Evolutionary conservation across 176 grass and related monocot genomes (phyloP).

Genomic region (Chrysopogon serrulatus): DNA sequence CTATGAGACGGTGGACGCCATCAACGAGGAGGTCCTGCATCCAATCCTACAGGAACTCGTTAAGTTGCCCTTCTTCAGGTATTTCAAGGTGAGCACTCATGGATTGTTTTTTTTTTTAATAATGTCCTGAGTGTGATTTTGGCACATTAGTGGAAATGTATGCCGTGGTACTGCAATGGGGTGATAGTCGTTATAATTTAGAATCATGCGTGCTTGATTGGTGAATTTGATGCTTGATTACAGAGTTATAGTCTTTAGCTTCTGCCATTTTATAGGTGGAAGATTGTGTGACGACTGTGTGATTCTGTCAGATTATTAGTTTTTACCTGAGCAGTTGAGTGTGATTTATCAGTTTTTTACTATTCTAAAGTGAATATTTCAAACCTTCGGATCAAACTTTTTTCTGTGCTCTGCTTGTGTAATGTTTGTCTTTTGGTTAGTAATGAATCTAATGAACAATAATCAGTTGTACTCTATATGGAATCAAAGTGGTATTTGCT

Average conservation of each 20-base stretch:
- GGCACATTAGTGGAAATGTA: slow-evolving; percentile 3
- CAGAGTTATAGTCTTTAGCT: neutral
- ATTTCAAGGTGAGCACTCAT: slow-evolving; percentile 73
- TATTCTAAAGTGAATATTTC: neutral
- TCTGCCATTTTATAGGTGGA: neutral
- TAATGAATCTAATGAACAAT: neutral
- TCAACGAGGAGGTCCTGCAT: slow-evolving; percentile 76
- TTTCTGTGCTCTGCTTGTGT: neutral
- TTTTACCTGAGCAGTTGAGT: neutral
- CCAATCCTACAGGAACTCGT: slow-evolving; percentile 83
- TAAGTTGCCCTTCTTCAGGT: slow-evolving; percentile 81
- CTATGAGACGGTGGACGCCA: slow-evolving; percentile 73
- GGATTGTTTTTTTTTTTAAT: neutral
- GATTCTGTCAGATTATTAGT: neutral
- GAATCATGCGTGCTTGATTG: neutral
- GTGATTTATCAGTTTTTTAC: neutral
- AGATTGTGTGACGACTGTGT: neutral
- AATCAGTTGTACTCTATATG: neutral
- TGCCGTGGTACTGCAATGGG: neutral
- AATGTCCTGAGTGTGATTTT: neutral
- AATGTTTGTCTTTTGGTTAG: neutral
- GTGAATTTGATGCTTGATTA: neutral
- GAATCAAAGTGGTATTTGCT: neutral
- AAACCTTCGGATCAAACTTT: neutral
- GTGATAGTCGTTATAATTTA: neutral